Evolutionary conservation across 495 filamentous ascomycete genomes (phyloP), one percentile per base, ranked within the genome.

Genomic region (Penicillium tannophilum): DNA sequence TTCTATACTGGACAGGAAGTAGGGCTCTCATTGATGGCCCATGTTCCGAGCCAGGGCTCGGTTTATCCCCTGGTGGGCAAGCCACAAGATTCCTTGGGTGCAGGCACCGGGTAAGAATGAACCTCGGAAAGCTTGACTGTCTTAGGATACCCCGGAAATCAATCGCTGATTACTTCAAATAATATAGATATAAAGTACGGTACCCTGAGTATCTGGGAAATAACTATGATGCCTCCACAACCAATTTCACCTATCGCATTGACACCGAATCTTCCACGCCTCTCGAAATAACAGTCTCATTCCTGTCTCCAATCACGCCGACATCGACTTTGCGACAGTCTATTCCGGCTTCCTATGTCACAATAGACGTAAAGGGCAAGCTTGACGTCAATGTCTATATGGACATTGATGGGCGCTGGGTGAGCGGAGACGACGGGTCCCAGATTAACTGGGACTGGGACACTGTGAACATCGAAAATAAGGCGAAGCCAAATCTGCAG

Each of bases 281-380:
- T 47, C 59, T 78, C 3, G 83, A 87, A 54, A 72, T 98, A 54
- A 85, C 84, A 3, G 80, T 97, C 23, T 93, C 92, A 2, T 97
- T 97, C 73, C 81, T 96, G 39, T 96, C 92, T 23, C 93, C 93
- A 6, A 91, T 98, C 46, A 98, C 93, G 0, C 91, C 92, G 4
- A 91, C 91, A 4, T 97, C 93, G 55, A 96, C 92, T 52, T 76
- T 96, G 59, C 85, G 92, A 63, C 93, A 98, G 79, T 88, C 90
- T 28, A 87, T 98, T 41, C 93, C 93, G 28, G 93, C 92, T 14
- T 88, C 88, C 41, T 98, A 98, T 67, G 56, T 97, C 43, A 89
- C 86, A 9, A 81, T 96, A 35, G 74, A 88, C 65, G 90, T 90
- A 20, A 79, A 85, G 57, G 92, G 91, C 35, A 78, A 76, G 52